Base-by-base conservation (phyloP, 345 rosid species). In the Hibiscus mutabilis region DNA sequence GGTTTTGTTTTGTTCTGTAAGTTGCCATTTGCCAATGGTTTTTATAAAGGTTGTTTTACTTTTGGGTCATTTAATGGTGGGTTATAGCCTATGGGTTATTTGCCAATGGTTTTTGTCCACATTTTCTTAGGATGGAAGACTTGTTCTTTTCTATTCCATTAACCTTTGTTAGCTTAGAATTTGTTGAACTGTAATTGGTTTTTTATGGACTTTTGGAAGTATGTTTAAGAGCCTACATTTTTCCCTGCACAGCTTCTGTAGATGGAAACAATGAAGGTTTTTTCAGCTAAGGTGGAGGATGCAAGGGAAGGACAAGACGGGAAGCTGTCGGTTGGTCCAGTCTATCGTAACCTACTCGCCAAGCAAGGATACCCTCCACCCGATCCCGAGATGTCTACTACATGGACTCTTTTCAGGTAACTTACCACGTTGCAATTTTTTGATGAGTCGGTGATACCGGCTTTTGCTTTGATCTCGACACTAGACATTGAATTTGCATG, bases 371-470 rank as follows among this genome's bases (percentile, higher is more conserved):
- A 83, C 57, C 97, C 97, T 77, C 88, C 92, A 0, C 49, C 73
- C 18, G 89, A 83, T 75, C 61, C 79, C 2, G 77, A 81, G 33
- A 78, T 86, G 66, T 25, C 72, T 60, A 87, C 97, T 4, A 72
- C 93, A 35, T 94, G 98, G 98, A 92, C 87, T 80, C 78, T 91
- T 76, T 94, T 88, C 92, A 85, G 91, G 98, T 94, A 57, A 57
- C 24, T 46, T 31, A 4, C 9, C 1, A n/a, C 24, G 33, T 63
- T 65, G 33, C 29, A 21, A 8, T 12, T 46, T 13, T 19, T 52
- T 52, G 57, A 52, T 52, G 11, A 3, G 5, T 16, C 56, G 16
- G 9, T 16, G 7, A 27, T 27, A 27, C 31, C 2, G 31, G 31
- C 31, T 27, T 27, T 27, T 27, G 3, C 31, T 27, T 27, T 27